Percentiles rank a stretch among this genome's conserved stretches.
These are phyloP conservation scores for Trichoderma afroharzianum DNA, from an alignment of 2,329 filamentous ascomycete genomes.

Conservation along the genomic window DNA sequence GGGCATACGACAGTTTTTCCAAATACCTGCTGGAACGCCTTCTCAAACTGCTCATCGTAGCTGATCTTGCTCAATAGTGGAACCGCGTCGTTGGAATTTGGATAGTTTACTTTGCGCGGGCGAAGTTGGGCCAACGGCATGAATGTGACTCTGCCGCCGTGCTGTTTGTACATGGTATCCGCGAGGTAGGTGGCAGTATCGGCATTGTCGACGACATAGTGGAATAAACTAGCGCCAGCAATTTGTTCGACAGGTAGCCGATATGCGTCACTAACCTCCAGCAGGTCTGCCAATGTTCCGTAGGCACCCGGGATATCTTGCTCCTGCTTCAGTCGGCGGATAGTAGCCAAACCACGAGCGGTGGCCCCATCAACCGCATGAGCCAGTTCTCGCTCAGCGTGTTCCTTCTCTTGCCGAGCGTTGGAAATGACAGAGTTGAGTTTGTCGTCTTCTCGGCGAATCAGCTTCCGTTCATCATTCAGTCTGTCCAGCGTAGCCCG, in stretches of 20 bases:
- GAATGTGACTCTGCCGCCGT: constrained; percentile 85
- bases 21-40: constrained; percentile 91
- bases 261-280: constrained; percentile 80
- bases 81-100: constrained; percentile 81
- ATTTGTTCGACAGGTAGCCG: constrained; percentile 88
- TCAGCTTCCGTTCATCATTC: constrained; percentile 79
- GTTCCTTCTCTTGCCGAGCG: constrained; percentile 70
- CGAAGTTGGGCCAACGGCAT: constrained; percentile 85
- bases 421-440: constrained; percentile 74
- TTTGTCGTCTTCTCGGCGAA: constrained; percentile 87
- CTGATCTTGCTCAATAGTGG: constrained; percentile 81
- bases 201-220: constrained; percentile 92
- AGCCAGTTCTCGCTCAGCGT: constrained; percentile 72
- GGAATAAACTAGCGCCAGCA: constrained; percentile 87
- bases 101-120: constrained; percentile 68
- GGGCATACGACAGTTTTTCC: constrained; percentile 93
- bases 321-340: constrained; percentile 77
- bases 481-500: constrained; percentile 76
- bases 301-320: constrained; percentile 81
- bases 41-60: constrained; percentile 73
- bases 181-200: constrained; percentile 80
- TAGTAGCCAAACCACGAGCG: constrained; percentile 78
- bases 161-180: constrained; percentile 72
- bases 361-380: constrained; percentile 89
- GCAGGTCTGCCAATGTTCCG: constrained; percentile 88